Evolutionary conservation across 371 early-diverging fungal genomes (phyloP), one percentile per base, ranked within the genome.

Genomic region (Encephalitozoon hellem): DNA sequence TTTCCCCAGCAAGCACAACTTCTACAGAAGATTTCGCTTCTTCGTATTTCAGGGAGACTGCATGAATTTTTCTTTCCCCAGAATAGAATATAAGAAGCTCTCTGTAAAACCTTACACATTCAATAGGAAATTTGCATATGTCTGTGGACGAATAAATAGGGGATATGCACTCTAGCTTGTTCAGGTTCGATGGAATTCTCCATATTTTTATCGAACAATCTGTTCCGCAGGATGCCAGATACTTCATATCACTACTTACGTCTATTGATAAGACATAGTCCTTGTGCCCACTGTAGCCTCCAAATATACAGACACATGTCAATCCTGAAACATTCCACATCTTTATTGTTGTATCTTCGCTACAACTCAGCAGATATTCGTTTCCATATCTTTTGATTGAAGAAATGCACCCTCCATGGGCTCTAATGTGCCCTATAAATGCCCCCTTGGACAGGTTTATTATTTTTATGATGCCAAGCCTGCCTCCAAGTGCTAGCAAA

Each of bases 291-390:
- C 78, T 79, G 69, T 89, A 85, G 23, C 86, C 84, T 45, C 89
- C 88, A 30, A 86, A 64, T n/a, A 86, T 85, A 67, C 89, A 88
- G 54, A 91, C 89, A 32, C 84, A 84, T 18, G 52, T 59, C 3
- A 79, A 68, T 9, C 52, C 51, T 0, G 86, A 86, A 52, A 87
- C 82, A 64, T 87, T 87, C 93, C 93, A 93, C 74, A 89, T 88
- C 83, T 89, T 89, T 39, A 91, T 88, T 30, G 86, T 84, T 28
- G 90, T 90, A 82, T 92, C 91, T 8, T 89, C 89, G 11, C 89
- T 89, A 9, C 88, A 89, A 66, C 89, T 88, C 34, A 88, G 88
- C 39, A 91, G 80, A 47, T 86, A 85, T 26, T 86, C 78, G 21
- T 81, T 78, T 15, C 18, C 34, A 51, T 83, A 70, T 28, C 45